Conservation (phyloP, 257 asterid genomes). For the Dorcoceras hygrometricum region DNA sequence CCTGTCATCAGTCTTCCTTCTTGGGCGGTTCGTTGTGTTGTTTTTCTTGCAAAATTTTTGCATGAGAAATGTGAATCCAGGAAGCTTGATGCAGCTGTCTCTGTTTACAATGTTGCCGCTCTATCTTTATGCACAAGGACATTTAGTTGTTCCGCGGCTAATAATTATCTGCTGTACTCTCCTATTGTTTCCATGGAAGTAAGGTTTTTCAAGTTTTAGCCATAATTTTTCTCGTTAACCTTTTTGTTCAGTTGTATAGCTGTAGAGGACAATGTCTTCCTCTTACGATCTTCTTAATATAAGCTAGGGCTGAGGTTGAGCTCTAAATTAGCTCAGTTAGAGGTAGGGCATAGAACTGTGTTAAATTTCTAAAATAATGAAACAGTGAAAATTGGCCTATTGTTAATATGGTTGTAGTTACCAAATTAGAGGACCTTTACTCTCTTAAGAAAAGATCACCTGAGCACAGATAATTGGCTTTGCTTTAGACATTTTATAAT, state of each 20-base stretch:
- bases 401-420: conserved; percentile 4
- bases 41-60: conserved; percentile 41
- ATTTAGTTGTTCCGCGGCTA: conserved; percentile 72
- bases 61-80: conserved; percentile 39
- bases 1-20: conserved; percentile 66
- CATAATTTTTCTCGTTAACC: conserved; percentile 16
- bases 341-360: conserved; percentile 17
- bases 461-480: conserved; percentile 7
- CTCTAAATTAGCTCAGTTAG: conserved; percentile 14
- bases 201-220: conserved; percentile 20
- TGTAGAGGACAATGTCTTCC: conserved; percentile 12
- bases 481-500: conserved; percentile 12
- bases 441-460: neutral
- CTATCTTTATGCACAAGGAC: conserved; percentile 65
- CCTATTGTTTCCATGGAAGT: conserved; percentile 75
- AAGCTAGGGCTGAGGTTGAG: conserved; percentile 11
- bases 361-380: conserved; percentile 3
- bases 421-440: conserved; percentile 1
- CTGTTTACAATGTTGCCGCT: conserved; percentile 39
- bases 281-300: conserved; percentile 7
- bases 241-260: conserved; percentile 12
- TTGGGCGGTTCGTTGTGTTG: conserved; percentile 30
- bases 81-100: conserved; percentile 36
- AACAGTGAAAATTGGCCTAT: conserved; percentile 16
- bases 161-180: conserved; percentile 60